These are phyloP conservation scores for Hypoxylon lienhwacheense DNA, from an alignment of 495 filamentous ascomycete genomes.

Conservation along the genomic window DNA sequence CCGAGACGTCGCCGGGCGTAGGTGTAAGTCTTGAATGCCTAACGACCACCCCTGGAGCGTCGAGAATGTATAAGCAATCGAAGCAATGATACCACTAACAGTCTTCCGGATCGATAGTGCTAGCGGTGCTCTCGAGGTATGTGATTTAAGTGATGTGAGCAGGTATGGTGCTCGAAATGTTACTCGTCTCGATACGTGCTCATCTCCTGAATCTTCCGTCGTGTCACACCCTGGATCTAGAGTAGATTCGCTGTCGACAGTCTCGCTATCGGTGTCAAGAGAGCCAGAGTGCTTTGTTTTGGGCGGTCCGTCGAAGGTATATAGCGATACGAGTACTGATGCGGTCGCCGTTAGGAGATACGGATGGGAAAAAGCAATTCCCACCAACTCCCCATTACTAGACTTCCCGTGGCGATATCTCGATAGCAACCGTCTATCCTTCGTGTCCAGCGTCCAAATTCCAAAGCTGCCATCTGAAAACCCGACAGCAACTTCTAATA, in stretches of 20 bases:
- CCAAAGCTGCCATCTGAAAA: conserved; percentile 76
- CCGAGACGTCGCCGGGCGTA: conserved; percentile 42
- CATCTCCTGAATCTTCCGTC: too few species aligned
- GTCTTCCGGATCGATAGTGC: conserved; percentile 74
- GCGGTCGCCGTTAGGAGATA: conserved; percentile 78
- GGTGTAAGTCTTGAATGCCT: conserved; percentile 83
- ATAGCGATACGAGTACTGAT: conserved; percentile 72
- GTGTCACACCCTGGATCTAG: background rate
- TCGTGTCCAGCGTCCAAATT: conserved; percentile 62
- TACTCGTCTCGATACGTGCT: background rate
- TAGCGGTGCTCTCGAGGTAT: conserved; percentile 76
- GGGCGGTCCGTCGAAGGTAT: conserved; percentile 57
- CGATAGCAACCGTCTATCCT: conserved; percentile 45
- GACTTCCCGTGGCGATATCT: conserved; percentile 59
- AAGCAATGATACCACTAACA: conserved; percentile 64
- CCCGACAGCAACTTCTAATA: conserved; percentile 65
- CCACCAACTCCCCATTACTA: conserved; percentile 68
- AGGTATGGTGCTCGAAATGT: conserved; percentile 51
- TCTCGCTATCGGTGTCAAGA: background rate
- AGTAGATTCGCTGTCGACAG: background rate
- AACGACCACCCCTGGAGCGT: conserved; percentile 79
- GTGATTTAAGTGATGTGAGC: conserved; percentile 78
- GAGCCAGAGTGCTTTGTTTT: background rate
- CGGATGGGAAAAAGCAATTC: conserved; percentile 72
- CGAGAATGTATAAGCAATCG: conserved; percentile 80